Conservation (phyloP, 2,329 filamentous ascomycete species). For the Zalaria obscura region DNA sequence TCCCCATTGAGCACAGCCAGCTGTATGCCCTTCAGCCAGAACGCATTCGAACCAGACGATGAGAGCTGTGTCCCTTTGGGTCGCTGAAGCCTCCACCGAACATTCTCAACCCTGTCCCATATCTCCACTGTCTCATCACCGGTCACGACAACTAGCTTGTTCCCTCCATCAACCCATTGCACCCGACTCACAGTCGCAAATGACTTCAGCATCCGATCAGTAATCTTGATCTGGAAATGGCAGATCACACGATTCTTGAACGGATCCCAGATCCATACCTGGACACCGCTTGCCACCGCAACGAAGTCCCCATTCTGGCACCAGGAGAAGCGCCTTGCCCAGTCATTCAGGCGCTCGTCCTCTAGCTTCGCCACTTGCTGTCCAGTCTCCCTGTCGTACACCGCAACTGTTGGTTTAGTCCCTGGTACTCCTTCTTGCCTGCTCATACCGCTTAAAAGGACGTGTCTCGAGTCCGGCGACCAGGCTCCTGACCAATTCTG, state of each 20-base stretch:
- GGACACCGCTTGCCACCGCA: background rate
- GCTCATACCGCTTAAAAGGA: constrained; percentile 4
- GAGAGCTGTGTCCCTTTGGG: background rate
- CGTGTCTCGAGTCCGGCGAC: constrained; percentile 7
- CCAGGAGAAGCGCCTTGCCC: background rate
- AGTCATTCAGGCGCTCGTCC: background rate
- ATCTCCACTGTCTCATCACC: constrained; percentile 1
- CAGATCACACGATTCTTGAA: background rate
- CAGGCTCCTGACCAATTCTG: constrained; percentile 8
- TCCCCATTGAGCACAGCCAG: background rate
- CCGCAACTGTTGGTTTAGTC: background rate
- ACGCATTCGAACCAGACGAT: background rate
- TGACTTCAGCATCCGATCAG: background rate
- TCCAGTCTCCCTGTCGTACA: background rate
- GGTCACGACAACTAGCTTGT: background rate
- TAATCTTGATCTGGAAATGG: background rate
- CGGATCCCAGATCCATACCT: constrained; percentile 1
- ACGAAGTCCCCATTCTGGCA: background rate
- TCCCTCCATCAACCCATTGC: constrained; percentile 1
- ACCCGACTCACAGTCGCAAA: background rate
- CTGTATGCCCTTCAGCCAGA: background rate
- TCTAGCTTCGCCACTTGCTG: background rate
- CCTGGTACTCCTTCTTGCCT: background rate
- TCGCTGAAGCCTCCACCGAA: constrained; percentile 2
- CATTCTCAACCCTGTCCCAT: constrained; percentile 1